Evolutionary conservation across 2,329 filamentous ascomycete species (phyloP).

Genomic region (Penicillium sp.): DNA sequence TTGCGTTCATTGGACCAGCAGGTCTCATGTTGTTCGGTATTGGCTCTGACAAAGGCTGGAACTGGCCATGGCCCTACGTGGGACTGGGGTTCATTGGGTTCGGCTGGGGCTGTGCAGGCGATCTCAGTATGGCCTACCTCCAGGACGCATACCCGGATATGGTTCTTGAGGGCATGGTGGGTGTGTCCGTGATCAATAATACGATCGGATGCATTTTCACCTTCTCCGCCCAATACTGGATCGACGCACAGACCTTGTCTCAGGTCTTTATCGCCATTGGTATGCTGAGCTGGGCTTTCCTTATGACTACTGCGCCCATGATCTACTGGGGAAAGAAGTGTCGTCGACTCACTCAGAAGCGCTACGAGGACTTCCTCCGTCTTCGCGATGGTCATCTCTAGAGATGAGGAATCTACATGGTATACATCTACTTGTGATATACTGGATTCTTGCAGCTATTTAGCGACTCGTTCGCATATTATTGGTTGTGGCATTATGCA

Average conservation of each 20-base stretch:
- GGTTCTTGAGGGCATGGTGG: constrained; percentile 60
- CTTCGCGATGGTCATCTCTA: constrained; percentile 42
- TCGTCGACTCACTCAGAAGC: constrained; percentile 48
- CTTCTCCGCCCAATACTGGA: constrained; percentile 52
- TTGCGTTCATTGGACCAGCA: constrained; percentile 51
- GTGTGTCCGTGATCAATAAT: constrained; percentile 59
- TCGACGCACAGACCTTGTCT: constrained; percentile 46
- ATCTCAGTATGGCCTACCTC: constrained; percentile 56
- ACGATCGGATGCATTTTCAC: constrained; percentile 56
- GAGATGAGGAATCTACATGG: not conserved
- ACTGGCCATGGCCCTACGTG: constrained; percentile 56
- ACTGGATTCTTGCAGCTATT: not conserved
- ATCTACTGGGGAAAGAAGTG: constrained; percentile 54
- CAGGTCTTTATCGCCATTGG: constrained; percentile 55
- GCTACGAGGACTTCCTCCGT: constrained; percentile 50
- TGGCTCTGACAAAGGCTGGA: constrained; percentile 49
- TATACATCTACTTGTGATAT: not conserved
- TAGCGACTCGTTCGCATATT: not conserved
- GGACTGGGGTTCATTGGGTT: constrained; percentile 60
- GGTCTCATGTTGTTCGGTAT: constrained; percentile 56
- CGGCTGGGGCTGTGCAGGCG: constrained; percentile 59
- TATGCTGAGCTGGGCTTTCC: constrained; percentile 52
- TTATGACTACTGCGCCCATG: constrained; percentile 55
- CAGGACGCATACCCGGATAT: constrained; percentile 59
- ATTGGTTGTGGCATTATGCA: not conserved